A percentile compares a stretch with the other conserved stretches of the same genome.
phyloP scores from a whole-genome alignment of 208 protist species.

The Trypanosoma cruzi region DNA sequence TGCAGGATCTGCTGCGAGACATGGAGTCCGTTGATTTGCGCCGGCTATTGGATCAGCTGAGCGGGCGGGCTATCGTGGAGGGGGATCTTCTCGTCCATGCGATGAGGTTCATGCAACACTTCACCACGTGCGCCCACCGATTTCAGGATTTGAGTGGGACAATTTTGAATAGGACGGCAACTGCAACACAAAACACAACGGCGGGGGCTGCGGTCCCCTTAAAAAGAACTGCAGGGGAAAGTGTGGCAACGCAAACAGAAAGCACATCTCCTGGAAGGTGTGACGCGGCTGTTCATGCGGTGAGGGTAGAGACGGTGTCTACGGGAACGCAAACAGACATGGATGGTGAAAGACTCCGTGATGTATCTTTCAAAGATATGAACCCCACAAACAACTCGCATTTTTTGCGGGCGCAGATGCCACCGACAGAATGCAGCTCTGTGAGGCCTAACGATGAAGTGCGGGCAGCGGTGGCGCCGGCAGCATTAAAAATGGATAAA shows the following conservation, averaged over 20 bases:
- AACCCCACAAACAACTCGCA: neutral
- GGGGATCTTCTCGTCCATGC: constrained; percentile 38
- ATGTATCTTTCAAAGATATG: neutral
- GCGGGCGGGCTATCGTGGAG: constrained; percentile 7
- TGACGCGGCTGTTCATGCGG: neutral
- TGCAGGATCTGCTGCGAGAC: constrained; percentile 2
- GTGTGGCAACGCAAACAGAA: constrained; percentile 1
- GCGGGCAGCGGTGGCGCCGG: neutral
- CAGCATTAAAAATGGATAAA: neutral
- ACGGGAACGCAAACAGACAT: neutral
- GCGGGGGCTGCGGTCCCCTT: neutral
- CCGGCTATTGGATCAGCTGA: constrained; percentile 40
- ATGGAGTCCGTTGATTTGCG: constrained; percentile 35
- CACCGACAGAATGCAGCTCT: neutral
- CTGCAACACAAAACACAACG: neutral
- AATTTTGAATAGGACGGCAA: neutral
- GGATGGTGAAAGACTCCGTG: neutral
- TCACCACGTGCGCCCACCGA: constrained; percentile 23
- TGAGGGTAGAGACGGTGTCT: neutral
- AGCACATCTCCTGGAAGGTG: neutral
- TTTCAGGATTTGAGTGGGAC: constrained; percentile 13
- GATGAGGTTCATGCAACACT: constrained; percentile 45
- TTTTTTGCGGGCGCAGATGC: neutral
- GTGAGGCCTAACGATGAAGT: neutral
- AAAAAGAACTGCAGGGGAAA: neutral